Evolutionary conservation across 78 protist species (phyloP), one percentile per base, ranked within the genome.

Genomic region (Monocercomonoides exilis): DNA sequence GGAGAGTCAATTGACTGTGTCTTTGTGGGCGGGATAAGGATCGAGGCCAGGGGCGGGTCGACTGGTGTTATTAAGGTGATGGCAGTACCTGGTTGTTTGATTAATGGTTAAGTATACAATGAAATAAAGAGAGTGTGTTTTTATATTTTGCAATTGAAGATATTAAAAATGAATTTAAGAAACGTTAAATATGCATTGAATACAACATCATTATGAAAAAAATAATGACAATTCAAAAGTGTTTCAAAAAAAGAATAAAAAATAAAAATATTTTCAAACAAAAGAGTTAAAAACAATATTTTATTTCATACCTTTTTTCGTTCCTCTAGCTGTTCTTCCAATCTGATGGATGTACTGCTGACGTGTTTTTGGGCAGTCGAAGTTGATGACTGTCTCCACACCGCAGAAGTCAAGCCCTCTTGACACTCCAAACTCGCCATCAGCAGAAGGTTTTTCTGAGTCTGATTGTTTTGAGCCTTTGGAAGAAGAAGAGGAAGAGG

Each of bases 381-480:
- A 90, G 87, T 93, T 93, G 80, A 95, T 81, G 42, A 93, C 95
- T 38, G 86, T 85, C 84, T 87, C 91, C n/a, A 95, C 94, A 46
- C 86, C 90, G 77, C 46, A 84, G 80, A 93, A 91, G 87, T 93
- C 97, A 35, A 95, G 85, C 38, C 95, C 96, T 5, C 96, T 87
- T n/a, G 92, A 89, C 33, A 92, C 93, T 63, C 92, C 77, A 64
- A 46, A 86, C 80, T 88, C 89, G 44, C 42, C 63, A 41, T 42
- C 81, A 42, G 77, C 29, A 3, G 41, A 36, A 44, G 82, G 44
- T 3, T 79, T 79, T 21, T 79, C 36, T 33, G 82, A 38, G 82
- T 5, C 4, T 32, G 4, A 42, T 3, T 2, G 87, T 36, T 36
- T 5, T 42, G 43, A 43, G 38, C 21, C 43, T 33, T 29, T 43